phyloP scores from a whole-genome alignment of 2,329 filamentous ascomycete genomes.

The Colletotrichum falcatum region DNA sequence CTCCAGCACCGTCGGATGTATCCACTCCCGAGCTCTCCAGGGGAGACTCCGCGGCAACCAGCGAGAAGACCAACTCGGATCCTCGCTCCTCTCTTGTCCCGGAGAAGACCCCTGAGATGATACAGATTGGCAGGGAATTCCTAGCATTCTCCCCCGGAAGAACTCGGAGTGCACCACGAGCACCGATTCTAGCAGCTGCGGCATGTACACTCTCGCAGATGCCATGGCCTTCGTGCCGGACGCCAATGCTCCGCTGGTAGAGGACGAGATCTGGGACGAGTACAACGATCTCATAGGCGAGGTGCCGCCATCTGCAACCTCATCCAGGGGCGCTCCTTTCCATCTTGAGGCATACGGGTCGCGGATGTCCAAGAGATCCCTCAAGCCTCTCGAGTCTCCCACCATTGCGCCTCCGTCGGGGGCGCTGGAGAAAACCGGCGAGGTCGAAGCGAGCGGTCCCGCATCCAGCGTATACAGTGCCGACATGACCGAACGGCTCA shows the following conservation, averaged over 20 bases:
- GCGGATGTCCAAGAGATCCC: constrained; percentile 51
- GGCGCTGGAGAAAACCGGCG: constrained; percentile 12
- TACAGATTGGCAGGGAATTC: constrained; percentile 69
- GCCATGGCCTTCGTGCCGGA: constrained; percentile 76
- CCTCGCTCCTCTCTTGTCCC: constrained; percentile 48
- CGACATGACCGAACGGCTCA: constrained; percentile 66
- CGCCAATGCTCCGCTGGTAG: constrained; percentile 71
- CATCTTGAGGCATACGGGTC: constrained; percentile 64
- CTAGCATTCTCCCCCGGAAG: constrained; percentile 80
- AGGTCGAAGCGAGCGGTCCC: constrained; percentile 47
- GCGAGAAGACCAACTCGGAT: constrained; percentile 48
- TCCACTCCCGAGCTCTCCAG: constrained; percentile 54
- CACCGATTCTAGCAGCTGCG: constrained; percentile 70
- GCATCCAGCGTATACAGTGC: constrained; percentile 66
- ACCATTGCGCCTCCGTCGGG: constrained; percentile 50
- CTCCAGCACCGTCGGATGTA: constrained; percentile 57
- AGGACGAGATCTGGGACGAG: constrained; percentile 95
- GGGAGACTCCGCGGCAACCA: constrained; percentile 51
- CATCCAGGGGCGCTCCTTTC: constrained; percentile 68
- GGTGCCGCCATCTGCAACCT: constrained; percentile 64
- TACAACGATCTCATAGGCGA: constrained; percentile 90
- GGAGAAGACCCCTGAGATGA: constrained; percentile 48
- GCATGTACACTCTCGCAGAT: constrained; percentile 67
- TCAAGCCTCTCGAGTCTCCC: constrained; percentile 60
- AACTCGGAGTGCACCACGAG: constrained; percentile 70